Evolutionary conservation across 441 rosid genomes (phyloP).

Genomic region (Geranium incanum): DNA sequence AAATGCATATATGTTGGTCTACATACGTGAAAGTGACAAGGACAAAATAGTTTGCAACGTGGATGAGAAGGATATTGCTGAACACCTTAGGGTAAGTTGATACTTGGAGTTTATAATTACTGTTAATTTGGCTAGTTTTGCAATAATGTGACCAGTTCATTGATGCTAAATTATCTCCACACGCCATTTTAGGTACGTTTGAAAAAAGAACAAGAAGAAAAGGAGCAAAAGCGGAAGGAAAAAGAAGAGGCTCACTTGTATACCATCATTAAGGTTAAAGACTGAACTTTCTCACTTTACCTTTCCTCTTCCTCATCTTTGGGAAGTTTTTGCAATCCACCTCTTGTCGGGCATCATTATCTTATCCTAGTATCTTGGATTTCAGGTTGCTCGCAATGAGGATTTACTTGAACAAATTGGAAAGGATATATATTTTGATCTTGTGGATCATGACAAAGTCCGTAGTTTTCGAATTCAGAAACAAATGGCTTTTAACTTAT

Average conservation of each 20-base stretch:
- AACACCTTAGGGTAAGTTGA: constrained; percentile 72
- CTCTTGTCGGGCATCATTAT: constrained; percentile 17
- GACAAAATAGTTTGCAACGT: constrained; percentile 89
- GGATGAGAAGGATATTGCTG: constrained; percentile 95
- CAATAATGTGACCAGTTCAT: neutral
- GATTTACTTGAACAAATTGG: constrained; percentile 81
- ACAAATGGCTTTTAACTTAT: constrained; percentile 46
- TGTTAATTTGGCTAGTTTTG: neutral
- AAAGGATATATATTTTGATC: constrained; percentile 63
- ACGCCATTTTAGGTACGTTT: constrained; percentile 59
- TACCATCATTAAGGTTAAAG: constrained; percentile 73
- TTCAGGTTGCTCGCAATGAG: constrained; percentile 84
- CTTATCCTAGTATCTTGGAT: constrained; percentile 32
- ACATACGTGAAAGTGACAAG: constrained; percentile 90
- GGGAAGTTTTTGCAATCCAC: constrained; percentile 42
- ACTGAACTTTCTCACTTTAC: constrained; percentile 10
- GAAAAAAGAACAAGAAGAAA: constrained; percentile 89
- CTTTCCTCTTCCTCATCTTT: constrained; percentile 11
- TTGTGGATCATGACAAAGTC: constrained; percentile 76
- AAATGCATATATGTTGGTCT: constrained; percentile 97
- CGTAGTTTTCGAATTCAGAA: constrained; percentile 66
- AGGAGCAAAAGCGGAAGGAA: constrained; percentile 70
- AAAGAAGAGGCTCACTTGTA: constrained; percentile 89
- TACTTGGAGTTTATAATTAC: constrained; percentile 7
- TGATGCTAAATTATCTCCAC: neutral